These are phyloP conservation scores for Arachis monticola DNA, from an alignment of 331 rosid genomes.

Conservation along the genomic window DNA sequence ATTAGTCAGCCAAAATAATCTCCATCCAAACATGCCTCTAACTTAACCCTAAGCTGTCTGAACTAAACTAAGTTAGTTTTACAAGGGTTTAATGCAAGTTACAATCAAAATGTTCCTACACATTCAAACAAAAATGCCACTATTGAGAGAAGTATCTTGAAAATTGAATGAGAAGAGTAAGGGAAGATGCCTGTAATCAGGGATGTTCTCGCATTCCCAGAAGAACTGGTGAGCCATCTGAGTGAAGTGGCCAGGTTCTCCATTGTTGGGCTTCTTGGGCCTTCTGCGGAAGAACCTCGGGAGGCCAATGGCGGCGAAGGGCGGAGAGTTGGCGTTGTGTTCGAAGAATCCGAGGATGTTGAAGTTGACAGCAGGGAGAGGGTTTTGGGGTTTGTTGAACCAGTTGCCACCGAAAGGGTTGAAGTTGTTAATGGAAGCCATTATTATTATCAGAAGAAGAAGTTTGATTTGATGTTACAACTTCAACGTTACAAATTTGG, in stretches of 20 bases:
- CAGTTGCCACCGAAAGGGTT: slow-evolving; percentile 77
- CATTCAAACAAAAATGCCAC: no score
- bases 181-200: slow-evolving; percentile 53
- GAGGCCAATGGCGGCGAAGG: slow-evolving; percentile 64
- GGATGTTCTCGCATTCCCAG: slow-evolving; percentile 70
- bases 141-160: no score
- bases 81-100: no score
- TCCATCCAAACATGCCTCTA: no score
- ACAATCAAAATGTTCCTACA: no score
- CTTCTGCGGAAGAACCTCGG: slow-evolving; percentile 50
- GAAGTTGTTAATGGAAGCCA: slow-evolving; percentile 83
- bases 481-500: not conserved
- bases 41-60: no score
- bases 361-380: slow-evolving; percentile 50
- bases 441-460: not conserved
- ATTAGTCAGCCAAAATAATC: no score
- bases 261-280: slow-evolving; percentile 44
- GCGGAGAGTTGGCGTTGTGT: slow-evolving; percentile 31
- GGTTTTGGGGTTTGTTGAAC: slow-evolving; percentile 72
- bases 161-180: not conserved
- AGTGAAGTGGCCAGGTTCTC: slow-evolving; percentile 58
- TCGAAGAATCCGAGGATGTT: slow-evolving; percentile 45
- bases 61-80: no score
- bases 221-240: slow-evolving; percentile 63
- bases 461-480: not conserved